Evolutionary conservation across 371 early-diverging fungal genomes (phyloP).

Genomic region (Mucor irregularis): DNA sequence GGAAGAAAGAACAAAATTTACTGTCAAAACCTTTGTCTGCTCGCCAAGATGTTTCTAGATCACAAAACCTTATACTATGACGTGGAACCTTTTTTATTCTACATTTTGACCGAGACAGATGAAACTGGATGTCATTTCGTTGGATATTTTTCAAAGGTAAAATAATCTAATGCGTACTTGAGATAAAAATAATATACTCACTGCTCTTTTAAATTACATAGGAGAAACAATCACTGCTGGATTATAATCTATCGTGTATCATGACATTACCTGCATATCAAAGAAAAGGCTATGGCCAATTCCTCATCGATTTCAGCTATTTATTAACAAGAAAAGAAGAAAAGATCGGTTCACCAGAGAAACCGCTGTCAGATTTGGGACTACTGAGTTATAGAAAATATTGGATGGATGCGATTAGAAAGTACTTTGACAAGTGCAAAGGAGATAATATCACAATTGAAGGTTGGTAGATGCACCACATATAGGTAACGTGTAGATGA

Average conservation of each 20-base stretch:
- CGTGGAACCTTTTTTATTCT: slow-evolving; percentile 99
- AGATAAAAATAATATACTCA: slow-evolving; percentile 80
- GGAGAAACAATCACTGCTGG: slow-evolving; percentile 68
- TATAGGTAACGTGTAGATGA: slow-evolving; percentile 7
- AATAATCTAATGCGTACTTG: no score
- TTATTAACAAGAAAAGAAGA: slow-evolving; percentile 83
- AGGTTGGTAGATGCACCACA: slow-evolving; percentile 81
- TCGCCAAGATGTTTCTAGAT: slow-evolving; percentile 99
- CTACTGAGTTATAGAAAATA: slow-evolving; percentile 88
- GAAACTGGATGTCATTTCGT: slow-evolving; percentile 89
- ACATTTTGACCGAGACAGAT: slow-evolving; percentile 87
- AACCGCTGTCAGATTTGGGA: slow-evolving; percentile 97
- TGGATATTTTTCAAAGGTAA: slow-evolving; percentile 98
- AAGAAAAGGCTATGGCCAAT: slow-evolving; percentile 94
- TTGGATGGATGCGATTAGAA: slow-evolving; percentile 55
- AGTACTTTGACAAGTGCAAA: slow-evolving; percentile 91
- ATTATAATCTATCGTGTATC: slow-evolving; percentile 97
- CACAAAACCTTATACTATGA: slow-evolving; percentile 99
- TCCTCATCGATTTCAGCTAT: slow-evolving; percentile 95
- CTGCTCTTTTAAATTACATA: no score
- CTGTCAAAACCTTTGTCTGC: slow-evolving; percentile 96
- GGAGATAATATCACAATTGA: slow-evolving; percentile 88
- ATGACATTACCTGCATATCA: slow-evolving; percentile 93
- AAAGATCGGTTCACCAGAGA: slow-evolving; percentile 95
- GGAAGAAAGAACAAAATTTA: slow-evolving; percentile 95